Percentiles rank a stretch among this genome's conserved stretches.
Conservation (phyloP, 352 stramenopile species). For the Globisporangium nagaii region DNA sequence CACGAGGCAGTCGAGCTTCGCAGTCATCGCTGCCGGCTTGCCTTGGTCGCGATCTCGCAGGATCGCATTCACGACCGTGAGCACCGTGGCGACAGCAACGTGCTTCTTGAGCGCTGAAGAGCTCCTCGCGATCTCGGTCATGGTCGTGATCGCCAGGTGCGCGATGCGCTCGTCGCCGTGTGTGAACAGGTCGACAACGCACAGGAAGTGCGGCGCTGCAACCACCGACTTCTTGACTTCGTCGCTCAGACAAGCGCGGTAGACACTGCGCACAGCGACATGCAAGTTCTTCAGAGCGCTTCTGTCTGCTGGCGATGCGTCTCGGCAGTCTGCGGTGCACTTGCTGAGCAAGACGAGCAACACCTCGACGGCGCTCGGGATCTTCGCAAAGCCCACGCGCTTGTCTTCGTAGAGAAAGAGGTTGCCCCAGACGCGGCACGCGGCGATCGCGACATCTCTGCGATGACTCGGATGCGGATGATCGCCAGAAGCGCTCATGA, state of each 20-base stretch:
- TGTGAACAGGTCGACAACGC: constrained; percentile 37
- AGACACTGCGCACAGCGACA: constrained; percentile 19
- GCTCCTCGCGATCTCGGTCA: constrained; percentile 31
- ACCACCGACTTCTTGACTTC: constrained; percentile 29
- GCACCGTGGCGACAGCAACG: constrained; percentile 35
- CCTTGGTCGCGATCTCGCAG: constrained; percentile 25
- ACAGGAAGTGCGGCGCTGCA: constrained; percentile 33
- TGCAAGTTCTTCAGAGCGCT: constrained; percentile 25
- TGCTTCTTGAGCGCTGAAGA: constrained; percentile 16
- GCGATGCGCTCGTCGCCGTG: constrained; percentile 32
- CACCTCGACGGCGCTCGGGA: constrained; percentile 28
- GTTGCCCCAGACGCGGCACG: constrained; percentile 58
- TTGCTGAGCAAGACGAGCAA: constrained; percentile 32
- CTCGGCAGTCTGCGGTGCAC: constrained; percentile 1
- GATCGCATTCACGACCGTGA: constrained; percentile 31
- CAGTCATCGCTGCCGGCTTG: constrained; percentile 2
- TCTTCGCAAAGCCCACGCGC: constrained; percentile 30
- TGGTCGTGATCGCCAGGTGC: constrained; percentile 26
- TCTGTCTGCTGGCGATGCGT: background rate
- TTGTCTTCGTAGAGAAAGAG: constrained; percentile 61
- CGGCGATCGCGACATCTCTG: constrained; percentile 20
- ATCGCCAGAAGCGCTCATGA: constrained; percentile 15
- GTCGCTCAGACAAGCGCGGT: constrained; percentile 18
- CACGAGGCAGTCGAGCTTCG: constrained; percentile 33
- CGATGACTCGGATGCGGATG: too few species aligned